Conservation (phyloP, 2,329 filamentous ascomycete genomes). For the Volutella citrinella region DNA sequence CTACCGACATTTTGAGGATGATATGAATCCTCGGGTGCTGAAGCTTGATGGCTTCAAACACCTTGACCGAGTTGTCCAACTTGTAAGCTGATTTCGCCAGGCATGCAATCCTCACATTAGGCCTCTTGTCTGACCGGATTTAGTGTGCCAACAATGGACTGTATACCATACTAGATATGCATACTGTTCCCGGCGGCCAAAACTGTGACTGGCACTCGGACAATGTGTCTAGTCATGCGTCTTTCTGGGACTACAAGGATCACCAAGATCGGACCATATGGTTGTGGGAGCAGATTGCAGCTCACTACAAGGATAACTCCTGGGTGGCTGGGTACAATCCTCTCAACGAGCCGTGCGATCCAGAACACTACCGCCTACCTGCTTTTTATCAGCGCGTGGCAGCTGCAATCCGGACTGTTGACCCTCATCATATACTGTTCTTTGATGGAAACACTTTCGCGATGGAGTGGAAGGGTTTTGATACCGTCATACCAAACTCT, state of each 20-base stretch:
- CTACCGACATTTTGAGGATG: constrained; percentile 51
- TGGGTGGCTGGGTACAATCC: constrained; percentile 3
- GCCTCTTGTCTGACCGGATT: too few species aligned
- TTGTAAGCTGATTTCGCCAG: too few species aligned
- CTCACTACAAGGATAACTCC: constrained; percentile 1
- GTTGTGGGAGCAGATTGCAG: background rate
- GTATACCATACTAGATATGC: background rate
- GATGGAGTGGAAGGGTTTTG: constrained; percentile 36
- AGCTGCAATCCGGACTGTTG: constrained; percentile 32
- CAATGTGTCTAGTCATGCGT: background rate
- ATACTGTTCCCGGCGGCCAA: background rate
- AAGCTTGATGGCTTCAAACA: background rate
- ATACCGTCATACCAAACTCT: background rate
- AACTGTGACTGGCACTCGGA: background rate
- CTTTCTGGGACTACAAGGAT: background rate
- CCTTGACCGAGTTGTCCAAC: background rate
- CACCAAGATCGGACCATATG: background rate
- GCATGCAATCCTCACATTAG: too few species aligned
- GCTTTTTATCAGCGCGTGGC: constrained; percentile 30
- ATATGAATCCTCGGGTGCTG: constrained; percentile 18
- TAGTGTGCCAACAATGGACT: background rate
- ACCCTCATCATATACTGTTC: constrained; percentile 44
- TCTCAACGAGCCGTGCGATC: constrained; percentile 1
- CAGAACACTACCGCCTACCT: background rate
- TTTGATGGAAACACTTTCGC: constrained; percentile 50